phyloP scores from a whole-genome alignment of 23 red algal genomes.

The Gracilaria vermiculophylla region DNA sequence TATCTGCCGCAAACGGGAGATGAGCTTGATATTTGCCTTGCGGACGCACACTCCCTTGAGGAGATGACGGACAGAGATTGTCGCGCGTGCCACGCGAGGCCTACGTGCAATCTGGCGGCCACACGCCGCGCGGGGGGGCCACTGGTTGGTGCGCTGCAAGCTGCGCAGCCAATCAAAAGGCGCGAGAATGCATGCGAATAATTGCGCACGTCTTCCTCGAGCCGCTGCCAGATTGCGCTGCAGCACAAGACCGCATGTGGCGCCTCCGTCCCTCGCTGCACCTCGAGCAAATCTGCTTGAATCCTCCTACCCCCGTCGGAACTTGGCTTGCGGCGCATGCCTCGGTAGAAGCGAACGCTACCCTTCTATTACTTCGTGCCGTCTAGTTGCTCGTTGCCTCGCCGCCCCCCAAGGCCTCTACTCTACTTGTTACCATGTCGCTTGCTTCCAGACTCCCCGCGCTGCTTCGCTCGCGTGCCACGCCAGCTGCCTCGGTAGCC shows the following conservation, averaged over 20 bases:
- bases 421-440: not conserved
- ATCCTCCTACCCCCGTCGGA: not conserved
- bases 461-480: not conserved
- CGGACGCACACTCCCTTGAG: not conserved
- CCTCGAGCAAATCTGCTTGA: not conserved
- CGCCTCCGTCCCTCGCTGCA: not conserved
- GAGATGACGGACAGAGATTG: no score
- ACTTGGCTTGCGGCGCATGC: no score
- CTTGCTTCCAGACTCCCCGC: not conserved
- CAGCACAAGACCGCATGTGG: no score
- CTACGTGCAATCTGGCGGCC: not conserved
- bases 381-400: not conserved
- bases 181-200: no score
- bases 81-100: no score
- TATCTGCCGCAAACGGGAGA: not conserved
- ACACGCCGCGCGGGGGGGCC: not conserved
- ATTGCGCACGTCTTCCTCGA: no score
- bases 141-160: no score
- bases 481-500: not conserved
- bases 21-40: no score
- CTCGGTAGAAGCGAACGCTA: no score
- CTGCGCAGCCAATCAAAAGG: no score
- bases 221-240: no score
- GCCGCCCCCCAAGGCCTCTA: not conserved
- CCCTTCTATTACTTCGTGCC: not conserved